Evolutionary conservation across 208 protist genomes (phyloP), one percentile per base, ranked within the genome.

Genomic region (Acanthamoeba castellanii): DNA sequence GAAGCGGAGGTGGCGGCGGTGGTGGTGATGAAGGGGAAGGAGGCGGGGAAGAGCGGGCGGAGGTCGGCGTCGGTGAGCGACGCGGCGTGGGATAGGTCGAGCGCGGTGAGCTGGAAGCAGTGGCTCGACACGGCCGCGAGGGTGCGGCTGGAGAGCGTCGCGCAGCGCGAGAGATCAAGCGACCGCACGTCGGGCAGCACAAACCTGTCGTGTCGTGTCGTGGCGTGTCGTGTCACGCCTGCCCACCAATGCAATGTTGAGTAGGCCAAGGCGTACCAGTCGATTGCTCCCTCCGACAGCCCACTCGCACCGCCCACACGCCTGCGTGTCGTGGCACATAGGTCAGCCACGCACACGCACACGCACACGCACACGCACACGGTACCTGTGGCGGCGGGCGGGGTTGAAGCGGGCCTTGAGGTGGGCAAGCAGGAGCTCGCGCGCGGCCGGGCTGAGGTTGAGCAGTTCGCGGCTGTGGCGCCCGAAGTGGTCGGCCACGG

Each of bases 341-440:
- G 14, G 14, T 20, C 22, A 27, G 16, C 25, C 18, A 45, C 14
- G 42, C 16, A 78, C 16, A 45, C 18, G 16, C 18, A 20, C 0
- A 76, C 14, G 27, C 18, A 22, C 18, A 45, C 14, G 30, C 18
- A 78, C 25, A 45, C 18, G 30, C 27, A 42, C 18, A 78, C 3
- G 30, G 59, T 78, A 78, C 70, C 70, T 18, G 70, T 37, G 70
- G 9, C 70, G 34, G 27, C 70, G 70, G 70, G 70, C 70, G 14
- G 70, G 70, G 34, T 22, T 18, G 70, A 78, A 78, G 70, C 70
- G 70, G n/a, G 70, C n/a, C 70, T 78, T 78, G 70, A 78, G 70
- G 70, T 78, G 70, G 70, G 70, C 70, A 16, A 78, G 70, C 3
- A 78, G 70, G 7, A 78, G 70, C n/a, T 78, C 27, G 34, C 70